Evolutionary conservation across 2,329 filamentous ascomycete species (phyloP).

Genomic region (Aspergillus luchuensis): DNA sequence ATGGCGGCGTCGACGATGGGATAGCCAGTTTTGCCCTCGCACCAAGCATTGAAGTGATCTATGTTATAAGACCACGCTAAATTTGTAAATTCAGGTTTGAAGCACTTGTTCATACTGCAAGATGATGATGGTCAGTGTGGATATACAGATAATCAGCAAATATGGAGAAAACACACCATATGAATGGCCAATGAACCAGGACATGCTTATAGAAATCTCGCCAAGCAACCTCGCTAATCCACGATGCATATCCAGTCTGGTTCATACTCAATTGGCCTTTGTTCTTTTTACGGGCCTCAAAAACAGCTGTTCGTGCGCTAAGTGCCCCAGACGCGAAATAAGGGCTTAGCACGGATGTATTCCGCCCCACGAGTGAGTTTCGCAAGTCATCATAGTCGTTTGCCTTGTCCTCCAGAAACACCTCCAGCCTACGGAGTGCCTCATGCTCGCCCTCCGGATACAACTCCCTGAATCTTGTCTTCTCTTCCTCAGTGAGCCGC

Average conservation of each 20-base stretch:
- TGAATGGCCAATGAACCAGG: constrained; percentile 78
- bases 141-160: no score
- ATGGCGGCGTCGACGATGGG: constrained; percentile 86
- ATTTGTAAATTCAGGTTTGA: constrained; percentile 82
- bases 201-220: constrained; percentile 88
- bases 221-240: constrained; percentile 85
- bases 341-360: constrained; percentile 70
- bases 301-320: constrained; percentile 67
- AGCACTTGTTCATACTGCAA: constrained; percentile 69
- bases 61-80: constrained; percentile 78
- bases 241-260: constrained; percentile 65
- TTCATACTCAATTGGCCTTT: constrained; percentile 66
- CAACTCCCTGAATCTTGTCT: constrained; percentile 57
- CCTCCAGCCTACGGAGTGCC: constrained; percentile 63
- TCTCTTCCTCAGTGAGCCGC: constrained; percentile 60
- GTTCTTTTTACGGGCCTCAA: constrained; percentile 64
- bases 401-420: constrained; percentile 68
- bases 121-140: neutral
- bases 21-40: constrained; percentile 71
- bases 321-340: constrained; percentile 72
- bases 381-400: constrained; percentile 63
- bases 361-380: constrained; percentile 64
- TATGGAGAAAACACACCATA: constrained; percentile 36
- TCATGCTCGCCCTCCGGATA: constrained; percentile 79
- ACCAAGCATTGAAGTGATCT: constrained; percentile 72